These are phyloP conservation scores for Acacia crassicarpa DNA, from an alignment of 306 rosid genomes.

Conservation along the genomic window DNA sequence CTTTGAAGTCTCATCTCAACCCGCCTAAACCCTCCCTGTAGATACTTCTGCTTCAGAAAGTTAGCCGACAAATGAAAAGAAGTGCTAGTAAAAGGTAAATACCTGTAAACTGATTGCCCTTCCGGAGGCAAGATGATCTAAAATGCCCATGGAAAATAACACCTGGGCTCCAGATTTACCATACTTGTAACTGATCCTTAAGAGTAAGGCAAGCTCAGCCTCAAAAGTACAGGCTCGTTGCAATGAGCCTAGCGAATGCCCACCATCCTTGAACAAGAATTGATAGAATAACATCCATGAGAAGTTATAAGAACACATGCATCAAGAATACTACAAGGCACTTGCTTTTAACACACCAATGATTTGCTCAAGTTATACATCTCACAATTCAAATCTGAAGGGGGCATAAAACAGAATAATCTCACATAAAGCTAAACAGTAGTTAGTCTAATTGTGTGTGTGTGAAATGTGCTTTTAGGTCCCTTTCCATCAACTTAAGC, in stretches of 20 bases:
- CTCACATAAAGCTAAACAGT: background rate
- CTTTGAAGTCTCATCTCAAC: constrained; percentile 56
- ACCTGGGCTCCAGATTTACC: constrained; percentile 95
- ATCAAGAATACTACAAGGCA: constrained; percentile 6
- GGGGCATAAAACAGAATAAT: background rate
- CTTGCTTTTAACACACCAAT: background rate
- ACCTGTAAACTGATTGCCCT: constrained; percentile 72
- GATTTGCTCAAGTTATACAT: constrained; percentile 3
- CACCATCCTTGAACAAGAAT: constrained; percentile 66
- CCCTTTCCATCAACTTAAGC: constrained; percentile 3
- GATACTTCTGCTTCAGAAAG: constrained; percentile 26
- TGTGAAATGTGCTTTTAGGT: background rate
- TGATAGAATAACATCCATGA: background rate
- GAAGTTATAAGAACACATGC: background rate
- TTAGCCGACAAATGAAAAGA: constrained; percentile 12
- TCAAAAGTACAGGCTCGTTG: constrained; percentile 88
- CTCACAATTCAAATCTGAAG: background rate
- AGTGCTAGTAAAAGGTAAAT: constrained; percentile 13
- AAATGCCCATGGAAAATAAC: constrained; percentile 75
- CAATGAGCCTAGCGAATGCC: constrained; percentile 67
- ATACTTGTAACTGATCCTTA: constrained; percentile 81
- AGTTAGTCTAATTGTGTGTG: background rate
- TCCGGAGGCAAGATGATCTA: constrained; percentile 84
- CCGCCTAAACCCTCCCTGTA: constrained; percentile 83
- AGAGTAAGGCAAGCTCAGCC: constrained; percentile 83